Evolutionary conservation across 257 asterid genomes (phyloP).

Genomic region (Solanum dulcamara): DNA sequence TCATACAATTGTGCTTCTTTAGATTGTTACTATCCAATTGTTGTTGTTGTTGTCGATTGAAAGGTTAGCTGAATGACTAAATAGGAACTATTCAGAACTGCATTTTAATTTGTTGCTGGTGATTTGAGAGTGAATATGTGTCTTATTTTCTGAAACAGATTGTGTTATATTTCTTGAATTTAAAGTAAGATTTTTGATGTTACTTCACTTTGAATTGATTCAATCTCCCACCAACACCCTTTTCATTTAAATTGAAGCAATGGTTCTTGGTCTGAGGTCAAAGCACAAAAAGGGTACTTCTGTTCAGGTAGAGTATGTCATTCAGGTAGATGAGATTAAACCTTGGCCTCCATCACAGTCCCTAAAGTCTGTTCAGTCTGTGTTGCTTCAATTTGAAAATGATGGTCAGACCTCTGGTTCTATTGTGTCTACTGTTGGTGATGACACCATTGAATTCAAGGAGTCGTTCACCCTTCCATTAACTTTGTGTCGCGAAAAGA

Average conservation of each 20-base stretch:
- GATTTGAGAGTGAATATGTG: neutral
- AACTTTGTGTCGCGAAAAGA: slow-evolving; percentile 39
- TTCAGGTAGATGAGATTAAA: slow-evolving; percentile 52
- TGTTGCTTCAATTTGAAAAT: slow-evolving; percentile 71
- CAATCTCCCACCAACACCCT: slow-evolving; percentile 2
- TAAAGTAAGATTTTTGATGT: neutral
- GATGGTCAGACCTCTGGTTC: slow-evolving; percentile 54
- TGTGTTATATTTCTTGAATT: neutral
- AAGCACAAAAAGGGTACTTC: slow-evolving; percentile 45
- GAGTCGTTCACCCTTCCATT: slow-evolving; percentile 53
- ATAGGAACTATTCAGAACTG: neutral
- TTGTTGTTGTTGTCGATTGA: neutral
- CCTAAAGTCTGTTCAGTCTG: slow-evolving; percentile 51
- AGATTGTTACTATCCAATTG: neutral
- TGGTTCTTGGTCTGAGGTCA: slow-evolving; percentile 77
- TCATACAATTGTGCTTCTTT: neutral
- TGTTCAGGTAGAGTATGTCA: slow-evolving; percentile 33
- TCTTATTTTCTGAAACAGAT: neutral
- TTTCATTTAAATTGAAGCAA: slow-evolving; percentile 23
- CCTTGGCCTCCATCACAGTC: slow-evolving; percentile 91
- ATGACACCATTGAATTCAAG: slow-evolving; percentile 39
- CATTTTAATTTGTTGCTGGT: neutral
- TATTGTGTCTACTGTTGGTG: slow-evolving; percentile 45
- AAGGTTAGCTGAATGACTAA: neutral
- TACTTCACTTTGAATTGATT: slow-evolving; percentile 5